These are phyloP conservation scores for Tolypocladium guangdongense DNA, from an alignment of 2,329 filamentous ascomycete species.

Conservation along the genomic window DNA sequence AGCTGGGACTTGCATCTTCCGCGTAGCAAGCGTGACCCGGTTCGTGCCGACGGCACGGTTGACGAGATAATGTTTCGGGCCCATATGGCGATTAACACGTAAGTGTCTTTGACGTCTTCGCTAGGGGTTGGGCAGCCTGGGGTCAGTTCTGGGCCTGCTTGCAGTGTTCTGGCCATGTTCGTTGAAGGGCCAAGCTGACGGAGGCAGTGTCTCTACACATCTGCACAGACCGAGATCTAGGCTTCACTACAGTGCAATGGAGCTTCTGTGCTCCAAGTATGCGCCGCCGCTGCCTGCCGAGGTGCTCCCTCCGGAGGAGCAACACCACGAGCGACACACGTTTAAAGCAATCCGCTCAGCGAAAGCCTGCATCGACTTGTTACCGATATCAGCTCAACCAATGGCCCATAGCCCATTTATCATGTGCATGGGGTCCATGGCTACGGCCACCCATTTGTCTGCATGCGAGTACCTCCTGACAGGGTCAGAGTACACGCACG, in stretches of 20 bases:
- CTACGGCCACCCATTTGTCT: conserved; percentile 8
- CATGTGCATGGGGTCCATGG: conserved; percentile 10
- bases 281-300: conserved; percentile 8
- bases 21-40: conserved; percentile 51
- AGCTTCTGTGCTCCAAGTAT: conserved; percentile 10
- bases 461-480: conserved; percentile 5
- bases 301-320: conserved; percentile 4
- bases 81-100: conserved; percentile 55
- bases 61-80: conserved; percentile 81
- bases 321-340: conserved; percentile 6
- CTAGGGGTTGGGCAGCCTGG: not conserved
- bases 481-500: conserved; percentile 1
- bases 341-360: conserved; percentile 6
- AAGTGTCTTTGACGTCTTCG: conserved; percentile 11
- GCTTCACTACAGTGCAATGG: conserved; percentile 9
- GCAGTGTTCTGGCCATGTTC: not conserved
- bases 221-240: conserved; percentile 8
- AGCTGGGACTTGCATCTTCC: conserved; percentile 71
- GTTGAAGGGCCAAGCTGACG: not conserved
- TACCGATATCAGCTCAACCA: conserved; percentile 5
- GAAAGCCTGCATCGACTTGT: conserved; percentile 6
- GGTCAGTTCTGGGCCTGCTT: not conserved
- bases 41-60: conserved; percentile 49
- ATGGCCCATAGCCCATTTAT: conserved; percentile 8
- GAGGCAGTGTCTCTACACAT: conserved; percentile 5